Percentiles rank a stretch among this genome's conserved stretches.
Conservation (phyloP, 805 yeast genomes). For the Torulaspora quercuum region DNA sequence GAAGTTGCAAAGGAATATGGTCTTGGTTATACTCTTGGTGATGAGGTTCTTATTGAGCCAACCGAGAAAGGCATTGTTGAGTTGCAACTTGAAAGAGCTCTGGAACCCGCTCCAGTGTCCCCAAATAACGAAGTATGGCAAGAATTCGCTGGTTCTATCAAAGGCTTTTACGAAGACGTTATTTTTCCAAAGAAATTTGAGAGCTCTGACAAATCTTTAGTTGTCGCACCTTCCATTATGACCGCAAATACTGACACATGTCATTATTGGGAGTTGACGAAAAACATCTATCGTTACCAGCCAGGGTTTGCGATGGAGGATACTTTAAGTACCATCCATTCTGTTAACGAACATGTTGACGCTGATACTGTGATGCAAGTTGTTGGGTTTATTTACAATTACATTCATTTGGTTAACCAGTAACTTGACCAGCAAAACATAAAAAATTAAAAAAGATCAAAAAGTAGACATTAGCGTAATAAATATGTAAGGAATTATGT, state of each 20-base stretch:
- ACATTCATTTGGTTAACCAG: conserved; percentile 17
- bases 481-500: too few relatives aligned
- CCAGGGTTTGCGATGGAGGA: conserved; percentile 41
- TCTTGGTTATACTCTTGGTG: conserved; percentile 44
- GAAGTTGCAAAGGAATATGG: conserved; percentile 44
- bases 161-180: conserved; percentile 57
- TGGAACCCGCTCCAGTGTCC: conserved; percentile 54
- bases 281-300: conserved; percentile 57
- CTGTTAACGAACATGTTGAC: conserved; percentile 25
- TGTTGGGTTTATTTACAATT: conserved; percentile 24
- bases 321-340: conserved; percentile 23
- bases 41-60: conserved; percentile 19
- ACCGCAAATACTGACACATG: conserved; percentile 71
- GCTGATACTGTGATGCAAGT: conserved; percentile 25
- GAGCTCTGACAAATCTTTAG: conserved; percentile 12
- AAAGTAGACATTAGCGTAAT: too few relatives aligned
- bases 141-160: conserved; percentile 57
- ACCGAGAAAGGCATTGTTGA: conserved; percentile 43
- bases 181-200: conserved; percentile 24
- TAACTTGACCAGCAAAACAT: conserved; percentile 1
- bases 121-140: conserved; percentile 53
- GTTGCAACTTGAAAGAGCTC: conserved; percentile 29
- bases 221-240: conserved; percentile 57
- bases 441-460: too few relatives aligned
- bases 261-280: conserved; percentile 59